Base-by-base conservation (phyloP, 352 stramenopile species). In the Globisporangium nodosum region DNA sequence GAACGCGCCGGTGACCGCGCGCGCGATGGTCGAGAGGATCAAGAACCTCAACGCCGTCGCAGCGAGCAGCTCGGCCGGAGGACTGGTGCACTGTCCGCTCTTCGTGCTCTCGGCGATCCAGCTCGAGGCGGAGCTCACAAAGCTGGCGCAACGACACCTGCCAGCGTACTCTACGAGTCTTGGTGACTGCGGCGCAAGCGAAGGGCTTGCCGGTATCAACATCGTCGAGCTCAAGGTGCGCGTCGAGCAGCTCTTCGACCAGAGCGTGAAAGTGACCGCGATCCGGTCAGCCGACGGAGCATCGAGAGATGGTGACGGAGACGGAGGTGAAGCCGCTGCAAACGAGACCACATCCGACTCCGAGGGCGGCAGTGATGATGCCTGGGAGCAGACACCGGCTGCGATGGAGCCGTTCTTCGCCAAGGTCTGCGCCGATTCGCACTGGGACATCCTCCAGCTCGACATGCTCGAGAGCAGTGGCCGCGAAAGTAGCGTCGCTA, bases 1-100 rank as follows among this genome's bases (percentile, higher is more conserved):
- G 21, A 68, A 58, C 35, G 43, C 46, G 21, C 55, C 60, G 11
- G 35, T 66, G 47, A 52, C 47, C 20, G 37, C 48, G 4, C 5
- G 18, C 6, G 48, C 57, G 9, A 60, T 68, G 18, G 49, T 64
- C 20, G 50, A 71, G 45, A 64, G 52, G 21, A 50, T 57, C 42
- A 30, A 20, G 53, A 65, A 65, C 24, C 60, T 59, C 27, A 58
- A 46, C 13, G 11, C 27, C 8, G 24, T 31, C 16, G 60, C 61
- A 6, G 49, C 43, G 21, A 21, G 46, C 24, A 45, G 15, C 54
- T 47, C 63, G 39, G 58, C 37, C 42, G 65, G 31, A 42, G 54
- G 45, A 0, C 33, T 50, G 5, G 40, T 81, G 20, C 71, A 77
- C 45, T 85, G 76, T 55, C 74, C 76, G 33, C 37, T 82, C 3